Conservation (phyloP, 2,329 filamentous ascomycete genomes). For the Nannizziopsis arthrosporioides region DNA sequence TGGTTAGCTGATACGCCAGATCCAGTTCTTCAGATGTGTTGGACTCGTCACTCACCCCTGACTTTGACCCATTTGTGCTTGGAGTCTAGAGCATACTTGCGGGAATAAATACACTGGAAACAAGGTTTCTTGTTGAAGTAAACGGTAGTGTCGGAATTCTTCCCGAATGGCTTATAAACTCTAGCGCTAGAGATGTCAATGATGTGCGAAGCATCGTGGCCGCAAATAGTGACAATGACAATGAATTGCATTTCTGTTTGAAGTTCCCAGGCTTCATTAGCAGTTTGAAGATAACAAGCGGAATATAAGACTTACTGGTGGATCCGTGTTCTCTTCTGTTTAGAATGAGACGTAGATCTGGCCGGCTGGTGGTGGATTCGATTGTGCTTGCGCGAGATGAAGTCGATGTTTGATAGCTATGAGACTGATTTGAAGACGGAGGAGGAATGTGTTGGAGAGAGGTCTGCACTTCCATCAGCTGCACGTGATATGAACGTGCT, state of each 20-base stretch:
- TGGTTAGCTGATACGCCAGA: neutral
- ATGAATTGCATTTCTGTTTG: slow-evolving; percentile 5
- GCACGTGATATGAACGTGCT: too few species aligned
- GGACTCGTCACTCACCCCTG: neutral
- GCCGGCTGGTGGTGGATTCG: too few species aligned
- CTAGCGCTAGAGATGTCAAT: slow-evolving; percentile 1
- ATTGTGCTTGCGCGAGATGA: too few species aligned
- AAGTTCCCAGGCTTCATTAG: too few species aligned
- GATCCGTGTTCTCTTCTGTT: too few species aligned
- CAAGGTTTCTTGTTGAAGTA: slow-evolving; percentile 8
- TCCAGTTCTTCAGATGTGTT: neutral
- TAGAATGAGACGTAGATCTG: too few species aligned
- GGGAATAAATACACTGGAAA: slow-evolving; percentile 8
- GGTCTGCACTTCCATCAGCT: too few species aligned
- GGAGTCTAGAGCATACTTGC: slow-evolving; percentile 1
- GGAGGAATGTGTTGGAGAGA: too few species aligned
- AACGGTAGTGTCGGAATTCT: slow-evolving; percentile 1
- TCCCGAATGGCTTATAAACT: slow-evolving; percentile 1
- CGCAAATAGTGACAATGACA: slow-evolving; percentile 4
- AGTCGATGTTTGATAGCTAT: too few species aligned
- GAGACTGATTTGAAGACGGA: too few species aligned
- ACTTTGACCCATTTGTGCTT: slow-evolving; percentile 7
- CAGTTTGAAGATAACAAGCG: too few species aligned
- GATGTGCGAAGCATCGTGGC: slow-evolving; percentile 6
- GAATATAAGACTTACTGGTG: too few species aligned